A percentile compares a stretch with the other conserved stretches of the same genome.
phyloP scores from a whole-genome alignment of 495 filamentous ascomycete species.

The Melanomma pulvis-pyrius region DNA sequence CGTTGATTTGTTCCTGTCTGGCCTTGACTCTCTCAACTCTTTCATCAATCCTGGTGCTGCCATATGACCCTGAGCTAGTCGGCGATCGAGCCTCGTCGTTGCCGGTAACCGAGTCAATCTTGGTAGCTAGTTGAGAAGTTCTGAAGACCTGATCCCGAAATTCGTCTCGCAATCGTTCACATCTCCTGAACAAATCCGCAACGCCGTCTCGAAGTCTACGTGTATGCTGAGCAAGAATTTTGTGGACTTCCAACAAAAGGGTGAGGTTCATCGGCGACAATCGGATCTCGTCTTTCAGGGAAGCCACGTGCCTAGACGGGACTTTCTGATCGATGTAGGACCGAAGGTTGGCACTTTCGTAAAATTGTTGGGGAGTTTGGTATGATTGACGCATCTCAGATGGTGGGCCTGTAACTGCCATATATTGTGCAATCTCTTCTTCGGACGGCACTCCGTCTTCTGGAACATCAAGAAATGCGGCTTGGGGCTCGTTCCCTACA shows the following conservation, averaged over 20 bases:
- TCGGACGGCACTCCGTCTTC: slow-evolving; percentile 42
- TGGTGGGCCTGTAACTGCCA: slow-evolving; percentile 5
- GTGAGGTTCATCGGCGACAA: slow-evolving; percentile 75
- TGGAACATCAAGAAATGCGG: slow-evolving; percentile 68
- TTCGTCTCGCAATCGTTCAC: slow-evolving; percentile 71
- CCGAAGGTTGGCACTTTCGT: slow-evolving; percentile 60
- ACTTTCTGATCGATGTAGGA: slow-evolving; percentile 62
- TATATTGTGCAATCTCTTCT: slow-evolving; percentile 22
- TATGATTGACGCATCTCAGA: slow-evolving; percentile 66
- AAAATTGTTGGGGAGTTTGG: slow-evolving; percentile 68
- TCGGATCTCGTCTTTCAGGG: slow-evolving; percentile 70
- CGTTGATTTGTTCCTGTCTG: slow-evolving; percentile 60
- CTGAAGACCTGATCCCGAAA: slow-evolving; percentile 70
- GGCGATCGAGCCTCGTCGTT: slow-evolving; percentile 49
- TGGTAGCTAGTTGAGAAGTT: slow-evolving; percentile 65
- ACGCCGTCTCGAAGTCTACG: slow-evolving; percentile 71
- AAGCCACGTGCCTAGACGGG: slow-evolving; percentile 58
- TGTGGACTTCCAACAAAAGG: slow-evolving; percentile 75
- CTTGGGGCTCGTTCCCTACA: slow-evolving; percentile 63
- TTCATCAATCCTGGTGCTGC: slow-evolving; percentile 59
- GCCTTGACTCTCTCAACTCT: slow-evolving; percentile 62
- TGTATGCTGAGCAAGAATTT: slow-evolving; percentile 73
- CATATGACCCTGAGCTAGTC: slow-evolving; percentile 51
- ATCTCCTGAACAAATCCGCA: slow-evolving; percentile 79
- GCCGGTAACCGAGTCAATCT: slow-evolving; percentile 67